Base-by-base conservation (phyloP, 345 rosid species). In the Heritiera fomes region DNA sequence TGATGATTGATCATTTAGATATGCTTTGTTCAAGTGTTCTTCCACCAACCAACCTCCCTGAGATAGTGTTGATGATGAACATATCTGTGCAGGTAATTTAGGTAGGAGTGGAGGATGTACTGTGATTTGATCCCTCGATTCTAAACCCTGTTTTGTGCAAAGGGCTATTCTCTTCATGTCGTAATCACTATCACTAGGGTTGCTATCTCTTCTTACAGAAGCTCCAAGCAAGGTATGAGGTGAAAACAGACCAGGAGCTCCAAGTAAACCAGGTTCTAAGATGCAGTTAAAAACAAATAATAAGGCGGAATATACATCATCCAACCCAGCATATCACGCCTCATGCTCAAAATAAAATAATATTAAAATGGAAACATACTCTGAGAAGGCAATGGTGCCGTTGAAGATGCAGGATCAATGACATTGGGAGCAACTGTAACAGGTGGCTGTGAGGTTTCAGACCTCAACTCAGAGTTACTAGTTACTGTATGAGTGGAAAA, bases 191-290 rank as follows among this genome's bases (percentile, higher is more conserved):
- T 86, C 89, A 71, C 77, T 49, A 77, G 68, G 65, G 83, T 78
- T 82, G 79, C 69, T 83, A 79, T 90, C 98, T 77, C 90, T 88
- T 85, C 90, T 89, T 38, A 81, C 83, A 80, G 97, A 94, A 87
- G 88, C 85, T 78, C 98, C 99, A 84, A 90, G 94, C 10, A 41
- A 8, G 3, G 13, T 38, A 55, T 18, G 64, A 55, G 28, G 11
- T 56, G 76, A 73, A 55, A 73, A 63, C 76, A 73, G 47, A 73
- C 50, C 76, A 73, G 79, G 94, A 86, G 88, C 87, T 78, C 98
- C 98, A 84, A 92, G 97, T 87, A 97, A 87, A 80, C 97, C 87
- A 82, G 98, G 94, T 86, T 85, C 99, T 93, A 83, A 50, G 66
- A 84, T 61, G 69, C 67, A 78, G 73, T 56, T 34, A 34, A 83